phyloP scores from a whole-genome alignment of 805 yeast genomes.

The Wickerhamiella musiphila region DNA sequence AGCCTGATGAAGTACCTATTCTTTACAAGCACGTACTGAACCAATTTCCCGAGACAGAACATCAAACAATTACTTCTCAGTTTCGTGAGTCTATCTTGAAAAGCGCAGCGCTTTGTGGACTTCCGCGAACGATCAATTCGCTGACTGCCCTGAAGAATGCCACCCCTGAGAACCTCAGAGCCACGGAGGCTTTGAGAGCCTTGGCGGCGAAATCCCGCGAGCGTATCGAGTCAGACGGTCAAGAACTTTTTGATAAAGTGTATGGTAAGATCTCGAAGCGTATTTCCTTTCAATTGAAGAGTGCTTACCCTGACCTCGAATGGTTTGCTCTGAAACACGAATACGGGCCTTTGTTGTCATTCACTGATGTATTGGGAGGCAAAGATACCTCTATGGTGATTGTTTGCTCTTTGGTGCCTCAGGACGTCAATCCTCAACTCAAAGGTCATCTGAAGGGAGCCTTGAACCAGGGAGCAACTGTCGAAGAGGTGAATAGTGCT shows the following conservation, averaged over 20 bases:
- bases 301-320: conserved; percentile 79
- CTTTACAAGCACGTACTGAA: conserved; percentile 51
- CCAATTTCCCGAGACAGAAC: conserved; percentile 11
- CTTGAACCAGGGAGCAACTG: conserved; percentile 52
- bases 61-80: conserved; percentile 29
- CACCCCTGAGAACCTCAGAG: conserved; percentile 39
- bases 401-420: conserved; percentile 70
- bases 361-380: conserved; percentile 39
- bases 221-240: conserved; percentile 37
- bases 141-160: conserved; percentile 42
- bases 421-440: conserved; percentile 82
- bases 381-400: conserved; percentile 63
- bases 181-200: conserved; percentile 17
- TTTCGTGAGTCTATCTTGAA: conserved; percentile 66
- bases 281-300: conserved; percentile 45
- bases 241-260: conserved; percentile 50
- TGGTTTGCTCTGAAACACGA: conserved; percentile 51
- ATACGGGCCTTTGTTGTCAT: conserved; percentile 64
- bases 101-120: conserved; percentile 61
- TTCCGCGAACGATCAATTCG: conserved; percentile 74
- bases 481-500: conserved; percentile 41
- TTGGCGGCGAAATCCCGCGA: too few species aligned
- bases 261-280: conserved; percentile 60
- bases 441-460: conserved; percentile 88
- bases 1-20: conserved; percentile 63